Evolutionary conservation across 2,329 filamentous ascomycete species (phyloP).

Genomic region (Ramichloridium luteum): DNA sequence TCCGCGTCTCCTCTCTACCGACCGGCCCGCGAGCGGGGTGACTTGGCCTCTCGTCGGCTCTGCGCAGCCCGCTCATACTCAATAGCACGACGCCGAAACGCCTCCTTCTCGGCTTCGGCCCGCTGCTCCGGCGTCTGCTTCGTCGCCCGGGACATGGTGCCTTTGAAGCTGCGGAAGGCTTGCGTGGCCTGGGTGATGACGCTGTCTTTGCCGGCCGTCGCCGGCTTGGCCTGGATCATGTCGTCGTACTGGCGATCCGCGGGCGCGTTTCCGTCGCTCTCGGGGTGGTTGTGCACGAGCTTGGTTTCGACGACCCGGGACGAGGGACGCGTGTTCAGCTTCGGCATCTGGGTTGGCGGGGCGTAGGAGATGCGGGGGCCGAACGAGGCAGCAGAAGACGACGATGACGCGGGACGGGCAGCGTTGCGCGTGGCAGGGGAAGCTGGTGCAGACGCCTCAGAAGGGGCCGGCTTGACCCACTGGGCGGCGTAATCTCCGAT

Average conservation of each 20-base stretch:
- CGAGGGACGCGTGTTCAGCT: slow-evolving; percentile 8
- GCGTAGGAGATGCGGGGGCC: too few species aligned
- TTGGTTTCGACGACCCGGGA: too few species aligned
- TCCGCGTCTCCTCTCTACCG: too few species aligned
- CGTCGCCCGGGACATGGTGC: slow-evolving; percentile 1
- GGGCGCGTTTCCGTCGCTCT: too few species aligned
- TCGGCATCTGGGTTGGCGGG: slow-evolving; percentile 12
- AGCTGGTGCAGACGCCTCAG: too few species aligned
- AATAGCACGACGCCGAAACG: slow-evolving; percentile 16
- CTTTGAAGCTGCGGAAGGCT: slow-evolving; percentile 1
- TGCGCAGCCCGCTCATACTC: slow-evolving; percentile 18
- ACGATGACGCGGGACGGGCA: slow-evolving; percentile 4
- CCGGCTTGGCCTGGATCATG: slow-evolving; percentile 11
- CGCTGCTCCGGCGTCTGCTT: slow-evolving; percentile 5
- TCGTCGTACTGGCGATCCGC: too few species aligned
- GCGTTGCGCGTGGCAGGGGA: too few species aligned
- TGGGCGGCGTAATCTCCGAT: slow-evolving; percentile 6
- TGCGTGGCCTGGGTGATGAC: slow-evolving; percentile 7
- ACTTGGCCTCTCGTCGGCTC: too few species aligned
- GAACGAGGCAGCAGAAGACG: not conserved
- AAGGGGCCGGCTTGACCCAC: too few species aligned
- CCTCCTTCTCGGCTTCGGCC: slow-evolving; percentile 9
- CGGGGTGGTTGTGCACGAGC: too few species aligned
- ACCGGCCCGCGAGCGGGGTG: too few species aligned
- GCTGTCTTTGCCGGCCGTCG: slow-evolving; percentile 3